These are phyloP conservation scores for Chlamydomonas schloesseri DNA, from an alignment of 139 green algal species.

Conservation along the genomic window DNA sequence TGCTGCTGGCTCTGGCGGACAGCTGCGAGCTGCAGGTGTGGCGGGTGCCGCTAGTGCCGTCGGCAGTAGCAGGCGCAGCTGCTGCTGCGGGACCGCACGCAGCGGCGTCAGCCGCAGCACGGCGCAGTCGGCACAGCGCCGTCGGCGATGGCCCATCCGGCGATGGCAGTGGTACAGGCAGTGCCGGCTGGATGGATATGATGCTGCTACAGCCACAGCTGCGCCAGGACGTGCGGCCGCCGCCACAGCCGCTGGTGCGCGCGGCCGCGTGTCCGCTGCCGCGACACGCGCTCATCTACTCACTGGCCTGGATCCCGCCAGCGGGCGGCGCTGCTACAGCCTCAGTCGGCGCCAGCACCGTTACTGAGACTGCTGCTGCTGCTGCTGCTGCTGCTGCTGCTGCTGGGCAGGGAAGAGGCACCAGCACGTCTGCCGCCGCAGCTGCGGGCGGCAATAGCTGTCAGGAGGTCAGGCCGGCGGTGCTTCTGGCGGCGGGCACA, in stretches of 20 bases:
- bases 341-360: too few species aligned
- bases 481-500: not conserved
- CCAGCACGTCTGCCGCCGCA: too few species aligned
- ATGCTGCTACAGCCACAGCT: not conserved
- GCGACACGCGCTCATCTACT: not conserved
- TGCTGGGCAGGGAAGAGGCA: too few species aligned
- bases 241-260: not conserved
- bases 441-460: not conserved
- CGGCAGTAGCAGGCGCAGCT: too few species aligned
- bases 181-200: too few species aligned
- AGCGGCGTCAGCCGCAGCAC: not conserved
- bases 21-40: not conserved
- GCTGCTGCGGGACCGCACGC: not conserved
- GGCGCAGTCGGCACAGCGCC: constrained; percentile 5
- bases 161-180: too few species aligned
- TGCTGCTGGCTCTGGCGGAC: not conserved
- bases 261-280: not conserved
- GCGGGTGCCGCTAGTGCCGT: not conserved
- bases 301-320: not conserved
- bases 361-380: too few species aligned
- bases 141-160: not conserved
- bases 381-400: too few species aligned
- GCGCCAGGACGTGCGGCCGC: constrained; percentile 4
- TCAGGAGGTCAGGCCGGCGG: not conserved
- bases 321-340: too few species aligned